Conservation (phyloP, 2,329 filamentous ascomycete genomes). For the Apiospora arundinis region DNA sequence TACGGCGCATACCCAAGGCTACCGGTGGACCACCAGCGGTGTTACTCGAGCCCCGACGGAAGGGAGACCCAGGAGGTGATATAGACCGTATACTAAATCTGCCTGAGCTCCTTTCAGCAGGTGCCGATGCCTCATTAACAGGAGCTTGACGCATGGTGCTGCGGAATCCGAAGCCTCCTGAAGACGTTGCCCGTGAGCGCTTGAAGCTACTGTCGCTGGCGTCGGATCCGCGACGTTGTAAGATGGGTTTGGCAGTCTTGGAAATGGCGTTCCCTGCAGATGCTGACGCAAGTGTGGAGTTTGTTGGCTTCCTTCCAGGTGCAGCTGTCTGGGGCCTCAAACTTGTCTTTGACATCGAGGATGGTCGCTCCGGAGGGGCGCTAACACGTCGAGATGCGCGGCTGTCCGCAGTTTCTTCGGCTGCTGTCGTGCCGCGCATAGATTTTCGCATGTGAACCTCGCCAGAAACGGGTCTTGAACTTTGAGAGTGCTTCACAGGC, state of each 20-base stretch:
- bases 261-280: slow-evolving; percentile 25
- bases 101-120: slow-evolving; percentile 54
- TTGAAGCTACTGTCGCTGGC: slow-evolving; percentile 85
- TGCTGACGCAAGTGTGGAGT: slow-evolving; percentile 23
- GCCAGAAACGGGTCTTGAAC: slow-evolving; percentile 22
- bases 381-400: slow-evolving; percentile 23
- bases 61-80: slow-evolving; percentile 67
- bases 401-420: slow-evolving; percentile 20
- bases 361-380: slow-evolving; percentile 24
- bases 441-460: slow-evolving; percentile 39
- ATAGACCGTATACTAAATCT: slow-evolving; percentile 73
- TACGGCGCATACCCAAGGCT: slow-evolving; percentile 53
- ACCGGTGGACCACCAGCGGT: slow-evolving; percentile 47
- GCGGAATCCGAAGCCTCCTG: slow-evolving; percentile 67
- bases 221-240: slow-evolving; percentile 64
- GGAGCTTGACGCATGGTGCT: slow-evolving; percentile 71
- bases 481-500: slow-evolving; percentile 25
- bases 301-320: slow-evolving; percentile 23
- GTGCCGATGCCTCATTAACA: slow-evolving; percentile 42
- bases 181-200: slow-evolving; percentile 58
- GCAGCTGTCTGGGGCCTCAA: slow-evolving; percentile 19
- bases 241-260: slow-evolving; percentile 35
- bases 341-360: slow-evolving; percentile 25
- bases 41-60: slow-evolving; percentile 51
- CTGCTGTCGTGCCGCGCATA: slow-evolving; percentile 31